Evolutionary conservation across 2,329 filamentous ascomycete genomes (phyloP).

Genomic region (Microdochium trichocladiopsis): DNA sequence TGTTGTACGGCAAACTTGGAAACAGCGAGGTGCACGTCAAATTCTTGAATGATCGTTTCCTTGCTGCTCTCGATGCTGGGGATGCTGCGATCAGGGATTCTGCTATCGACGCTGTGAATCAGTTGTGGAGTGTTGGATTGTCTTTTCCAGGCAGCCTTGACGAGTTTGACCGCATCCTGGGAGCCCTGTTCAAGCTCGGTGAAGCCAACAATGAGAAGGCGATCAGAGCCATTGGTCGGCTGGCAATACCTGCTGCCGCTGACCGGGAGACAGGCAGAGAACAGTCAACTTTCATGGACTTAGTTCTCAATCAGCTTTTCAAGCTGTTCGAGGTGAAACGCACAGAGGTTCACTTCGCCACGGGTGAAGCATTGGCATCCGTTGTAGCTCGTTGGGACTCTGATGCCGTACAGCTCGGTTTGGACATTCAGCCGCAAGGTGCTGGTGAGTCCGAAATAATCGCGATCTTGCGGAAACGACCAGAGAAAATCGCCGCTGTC

Average conservation of each 20-base stretch:
- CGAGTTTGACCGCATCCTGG: slow-evolving; percentile 54
- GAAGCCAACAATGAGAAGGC: slow-evolving; percentile 62
- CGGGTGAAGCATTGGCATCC: slow-evolving; percentile 81
- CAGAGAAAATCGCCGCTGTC: slow-evolving; percentile 39
- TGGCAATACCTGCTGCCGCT: slow-evolving; percentile 50
- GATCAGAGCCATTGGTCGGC: slow-evolving; percentile 70
- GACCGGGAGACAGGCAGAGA: slow-evolving; percentile 26
- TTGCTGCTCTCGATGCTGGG: background rate
- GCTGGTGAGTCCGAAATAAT: slow-evolving; percentile 22
- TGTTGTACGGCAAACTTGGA: slow-evolving; percentile 16
- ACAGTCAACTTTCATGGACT: slow-evolving; percentile 29
- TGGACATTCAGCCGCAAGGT: slow-evolving; percentile 60
- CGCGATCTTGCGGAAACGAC: slow-evolving; percentile 26
- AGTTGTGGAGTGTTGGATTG: slow-evolving; percentile 22
- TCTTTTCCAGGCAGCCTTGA: slow-evolving; percentile 17
- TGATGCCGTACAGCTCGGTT: slow-evolving; percentile 63
- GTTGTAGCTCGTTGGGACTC: slow-evolving; percentile 78
- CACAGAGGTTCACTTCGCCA: slow-evolving; percentile 81
- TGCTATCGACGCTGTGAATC: slow-evolving; percentile 19
- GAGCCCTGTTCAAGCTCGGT: slow-evolving; percentile 62
- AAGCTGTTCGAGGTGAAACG: slow-evolving; percentile 77
- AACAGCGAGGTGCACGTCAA: slow-evolving; percentile 14
- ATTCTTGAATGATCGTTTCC: slow-evolving; percentile 4
- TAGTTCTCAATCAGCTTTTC: slow-evolving; percentile 63
- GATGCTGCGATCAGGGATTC: slow-evolving; percentile 11